Base-by-base conservation (phyloP, 2,329 filamentous ascomycete species). In the Xylariaceae sp. region DNA sequence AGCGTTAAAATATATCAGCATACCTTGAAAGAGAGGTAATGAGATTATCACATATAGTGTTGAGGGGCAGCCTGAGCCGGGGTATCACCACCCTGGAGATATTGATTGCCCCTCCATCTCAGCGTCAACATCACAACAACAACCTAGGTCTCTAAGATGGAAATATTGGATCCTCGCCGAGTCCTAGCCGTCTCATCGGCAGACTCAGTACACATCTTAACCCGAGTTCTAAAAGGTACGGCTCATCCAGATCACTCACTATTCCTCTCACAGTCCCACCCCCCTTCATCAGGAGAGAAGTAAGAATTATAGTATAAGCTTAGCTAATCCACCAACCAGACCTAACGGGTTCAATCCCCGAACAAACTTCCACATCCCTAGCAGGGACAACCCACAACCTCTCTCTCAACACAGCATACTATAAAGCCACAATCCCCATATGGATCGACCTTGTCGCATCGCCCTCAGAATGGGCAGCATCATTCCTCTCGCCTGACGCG, bases 381-480 rank as follows among this genome's bases (percentile, higher is more conserved):
- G 81, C 82, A 1, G 82, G 83, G 21, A 74, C 72, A 25, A 80
- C 81, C 14, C 82, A 85, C 56, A 61, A 66, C 35, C 71, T 82
- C 23, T 48, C 65, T 7, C 65, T 86, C 44, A 70, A 71, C 49
- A 86, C 80, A 17, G 56, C 68, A 12, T 86, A 86, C 68, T 86
- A 85, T 67, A 72, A 65, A 20, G 73, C 79, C 42, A 69, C 69
- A 0, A 69, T 86, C 3, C 80, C 82, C 35, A 70, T 86, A 53
- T 86, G 83, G 83, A 70, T 86, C n/a, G 83, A 86, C 57, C 70
- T 83, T 37, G 70, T 83, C 47, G 57, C 69, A 5, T 66, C 69
- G 4, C 70, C 76, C 0, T 44, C 59, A 3, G 73, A 77, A 27
- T 86, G 82, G 82, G 68, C 77, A 0, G 61, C 62, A 2, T 75